A percentile compares a stretch with the other conserved stretches of the same genome.
phyloP scores from a whole-genome alignment of 148 eudicot genomes.

The Fagopyrum esculentum region DNA sequence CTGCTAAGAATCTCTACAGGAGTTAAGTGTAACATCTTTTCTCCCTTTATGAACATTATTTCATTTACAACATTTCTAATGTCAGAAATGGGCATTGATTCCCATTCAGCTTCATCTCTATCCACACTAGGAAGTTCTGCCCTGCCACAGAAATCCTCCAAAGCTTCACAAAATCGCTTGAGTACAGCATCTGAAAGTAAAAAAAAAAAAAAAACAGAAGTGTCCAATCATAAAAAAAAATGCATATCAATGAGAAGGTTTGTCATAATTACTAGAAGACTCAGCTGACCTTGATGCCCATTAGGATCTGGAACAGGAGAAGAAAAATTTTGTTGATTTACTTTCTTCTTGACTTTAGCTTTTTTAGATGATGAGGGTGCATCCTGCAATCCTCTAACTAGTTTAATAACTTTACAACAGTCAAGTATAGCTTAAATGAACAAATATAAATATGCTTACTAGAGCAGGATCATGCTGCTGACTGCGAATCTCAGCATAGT shows the following conservation, averaged over 20 bases:
- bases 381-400: constrained; percentile 43
- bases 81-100: constrained; percentile 56
- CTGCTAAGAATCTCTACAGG: constrained; percentile 65
- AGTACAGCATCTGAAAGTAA: constrained; percentile 49
- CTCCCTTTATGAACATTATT: constrained; percentile 48
- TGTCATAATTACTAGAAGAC: background rate
- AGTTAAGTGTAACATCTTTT: constrained; percentile 58
- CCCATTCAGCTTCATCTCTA: constrained; percentile 72
- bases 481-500: constrained; percentile 27
- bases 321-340: constrained; percentile 31
- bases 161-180: constrained; percentile 50
- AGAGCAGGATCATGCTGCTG: constrained; percentile 31
- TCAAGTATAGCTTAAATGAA: background rate
- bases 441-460: constrained; percentile 34
- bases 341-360: constrained; percentile 64
- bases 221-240: background rate
- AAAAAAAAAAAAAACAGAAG: background rate
- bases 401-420: constrained; percentile 8
- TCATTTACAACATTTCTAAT: constrained; percentile 62
- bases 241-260: background rate
- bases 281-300: constrained; percentile 58
- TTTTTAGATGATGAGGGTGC: constrained; percentile 47
- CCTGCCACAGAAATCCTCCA: constrained; percentile 71
- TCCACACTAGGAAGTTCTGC: constrained; percentile 75
- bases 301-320: constrained; percentile 37